phyloP scores from a whole-genome alignment of 176 grass and related monocot species.

The Canna indica region DNA sequence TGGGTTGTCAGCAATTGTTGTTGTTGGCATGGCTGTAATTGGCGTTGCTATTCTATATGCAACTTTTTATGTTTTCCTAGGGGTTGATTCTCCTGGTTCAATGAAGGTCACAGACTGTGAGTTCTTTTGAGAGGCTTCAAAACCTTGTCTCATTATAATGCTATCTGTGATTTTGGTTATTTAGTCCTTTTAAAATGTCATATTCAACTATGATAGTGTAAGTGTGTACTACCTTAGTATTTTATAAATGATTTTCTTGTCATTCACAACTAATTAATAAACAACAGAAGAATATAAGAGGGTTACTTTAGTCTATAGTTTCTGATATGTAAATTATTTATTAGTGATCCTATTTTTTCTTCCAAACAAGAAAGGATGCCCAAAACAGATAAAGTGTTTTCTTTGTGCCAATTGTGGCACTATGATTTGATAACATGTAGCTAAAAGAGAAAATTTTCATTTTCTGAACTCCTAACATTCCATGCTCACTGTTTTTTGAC shows the following conservation, averaged over 20 bases:
- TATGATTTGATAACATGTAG: not conserved
- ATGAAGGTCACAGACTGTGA: constrained; percentile 99
- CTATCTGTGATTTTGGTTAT: not conserved
- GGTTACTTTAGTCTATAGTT: no score
- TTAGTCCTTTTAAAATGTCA: not conserved
- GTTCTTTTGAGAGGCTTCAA: constrained; percentile 28
- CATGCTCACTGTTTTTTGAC: not conserved
- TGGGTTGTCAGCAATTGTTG: constrained; percentile 91
- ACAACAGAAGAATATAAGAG: no score
- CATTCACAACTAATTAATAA: no score
- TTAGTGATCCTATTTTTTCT: not conserved
- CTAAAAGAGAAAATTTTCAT: not conserved
- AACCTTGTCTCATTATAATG: constrained; percentile 17
- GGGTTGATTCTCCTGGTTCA: constrained; percentile 78
- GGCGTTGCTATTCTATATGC: constrained; percentile 92
- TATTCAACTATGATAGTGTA: not conserved
- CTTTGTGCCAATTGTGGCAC: no score
- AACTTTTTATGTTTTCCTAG: constrained; percentile 88
- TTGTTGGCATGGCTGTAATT: constrained; percentile 99
- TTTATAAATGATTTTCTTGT: no score
- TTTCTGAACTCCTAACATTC: not conserved
- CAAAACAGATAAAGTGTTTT: not conserved
- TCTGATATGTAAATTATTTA: constrained; percentile 4
- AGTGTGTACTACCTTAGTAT: not conserved
- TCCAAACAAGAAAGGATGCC: not conserved